These are phyloP conservation scores for Leptographium flavum DNA, from an alignment of 2,329 filamentous ascomycete genomes.

Conservation along the genomic window DNA sequence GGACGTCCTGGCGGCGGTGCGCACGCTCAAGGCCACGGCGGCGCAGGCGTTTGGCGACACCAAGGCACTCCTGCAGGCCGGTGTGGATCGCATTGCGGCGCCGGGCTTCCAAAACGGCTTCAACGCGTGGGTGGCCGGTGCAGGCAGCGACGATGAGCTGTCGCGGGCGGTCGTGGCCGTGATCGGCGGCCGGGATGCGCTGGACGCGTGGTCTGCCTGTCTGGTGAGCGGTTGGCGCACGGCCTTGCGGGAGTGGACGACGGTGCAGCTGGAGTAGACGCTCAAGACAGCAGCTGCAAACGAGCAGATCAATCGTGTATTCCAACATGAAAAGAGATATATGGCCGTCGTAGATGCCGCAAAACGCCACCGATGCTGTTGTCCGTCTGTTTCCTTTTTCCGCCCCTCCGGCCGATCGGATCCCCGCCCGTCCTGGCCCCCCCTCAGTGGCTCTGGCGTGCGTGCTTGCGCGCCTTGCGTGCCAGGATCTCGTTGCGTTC, in stretches of 20 bases:
- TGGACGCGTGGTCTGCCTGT: slow-evolving; percentile 21
- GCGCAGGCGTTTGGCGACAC: slow-evolving; percentile 14
- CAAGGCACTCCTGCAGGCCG: slow-evolving; percentile 18
- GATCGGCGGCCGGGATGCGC: slow-evolving; percentile 14
- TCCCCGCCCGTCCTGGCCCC: no score
- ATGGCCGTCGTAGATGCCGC: no score
- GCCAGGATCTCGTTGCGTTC: slow-evolving; percentile 34
- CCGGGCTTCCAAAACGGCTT: slow-evolving; percentile 24
- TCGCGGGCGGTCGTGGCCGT: slow-evolving; percentile 14
- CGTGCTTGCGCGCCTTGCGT: slow-evolving; percentile 21
- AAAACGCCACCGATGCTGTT: no score
- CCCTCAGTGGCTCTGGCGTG: slow-evolving; percentile 1
- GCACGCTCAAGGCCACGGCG: slow-evolving; percentile 6
- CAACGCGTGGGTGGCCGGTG: slow-evolving; percentile 16
- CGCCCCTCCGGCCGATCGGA: no score
- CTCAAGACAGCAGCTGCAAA: no score
- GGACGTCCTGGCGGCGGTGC: slow-evolving; percentile 20
- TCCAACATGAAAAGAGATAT: not conserved
- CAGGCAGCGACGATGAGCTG: slow-evolving; percentile 10
- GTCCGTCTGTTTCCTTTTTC: no score
- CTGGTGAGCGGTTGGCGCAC: slow-evolving; percentile 25
- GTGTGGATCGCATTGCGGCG: slow-evolving; percentile 17
- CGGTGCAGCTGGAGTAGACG: slow-evolving; percentile 19
- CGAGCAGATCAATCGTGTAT: no score
- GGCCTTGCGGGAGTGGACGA: slow-evolving; percentile 21